phyloP scores from a whole-genome alignment of 768 basidiomycete species.

The Amanita jacksonii region DNA sequence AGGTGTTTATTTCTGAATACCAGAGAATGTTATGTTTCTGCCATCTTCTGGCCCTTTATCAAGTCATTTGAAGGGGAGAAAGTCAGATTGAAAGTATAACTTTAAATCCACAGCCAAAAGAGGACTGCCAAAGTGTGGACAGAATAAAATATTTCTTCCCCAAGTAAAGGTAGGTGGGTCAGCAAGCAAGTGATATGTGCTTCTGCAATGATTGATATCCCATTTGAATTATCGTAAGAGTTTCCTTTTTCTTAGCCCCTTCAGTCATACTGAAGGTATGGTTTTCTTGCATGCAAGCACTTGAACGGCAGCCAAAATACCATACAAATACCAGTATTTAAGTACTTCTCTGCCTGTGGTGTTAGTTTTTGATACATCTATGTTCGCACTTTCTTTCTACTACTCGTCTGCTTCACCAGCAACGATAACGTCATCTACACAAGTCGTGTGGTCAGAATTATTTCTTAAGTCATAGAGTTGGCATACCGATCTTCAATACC shows the following conservation, averaged over 20 bases:
- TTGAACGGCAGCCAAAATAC: no score
- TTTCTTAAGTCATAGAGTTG: neutral
- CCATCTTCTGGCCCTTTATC: neutral
- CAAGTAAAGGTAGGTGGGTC: neutral
- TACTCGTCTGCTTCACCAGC: constrained; percentile 64
- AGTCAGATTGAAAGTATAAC: constrained; percentile 1
- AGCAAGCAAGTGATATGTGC: neutral
- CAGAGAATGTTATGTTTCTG: neutral
- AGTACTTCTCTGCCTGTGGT: no score
- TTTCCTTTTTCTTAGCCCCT: neutral
- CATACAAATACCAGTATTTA: no score
- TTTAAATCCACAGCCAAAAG: neutral
- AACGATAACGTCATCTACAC: constrained; percentile 69
- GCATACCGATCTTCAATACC: constrained; percentile 78
- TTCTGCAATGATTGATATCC: neutral
- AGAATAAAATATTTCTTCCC: neutral
- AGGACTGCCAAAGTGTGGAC: neutral
- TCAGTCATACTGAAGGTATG: no score
- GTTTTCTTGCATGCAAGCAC: no score
- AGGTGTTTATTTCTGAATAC: neutral
- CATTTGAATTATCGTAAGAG: neutral
- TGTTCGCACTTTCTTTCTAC: no score
- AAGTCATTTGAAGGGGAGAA: neutral
- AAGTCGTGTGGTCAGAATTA: constrained; percentile 4
- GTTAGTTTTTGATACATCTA: no score